Conservation (phyloP, 306 rosid genomes). For the Leucaena leucocephala region DNA sequence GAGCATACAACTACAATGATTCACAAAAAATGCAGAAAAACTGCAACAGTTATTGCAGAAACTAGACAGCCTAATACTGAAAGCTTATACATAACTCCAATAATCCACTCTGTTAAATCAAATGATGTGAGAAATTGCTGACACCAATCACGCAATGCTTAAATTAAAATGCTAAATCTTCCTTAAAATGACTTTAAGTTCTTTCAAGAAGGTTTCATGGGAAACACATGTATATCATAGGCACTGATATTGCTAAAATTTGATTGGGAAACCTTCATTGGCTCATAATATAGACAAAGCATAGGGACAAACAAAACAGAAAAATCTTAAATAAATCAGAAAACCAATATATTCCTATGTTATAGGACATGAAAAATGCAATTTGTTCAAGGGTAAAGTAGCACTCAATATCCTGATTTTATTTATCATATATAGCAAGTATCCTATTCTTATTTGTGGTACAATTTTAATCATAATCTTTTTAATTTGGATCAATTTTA, state of each 20-base stretch:
- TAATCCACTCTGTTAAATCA: conserved; percentile 32
- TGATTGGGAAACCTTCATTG: conserved; percentile 2
- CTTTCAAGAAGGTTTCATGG: neutral
- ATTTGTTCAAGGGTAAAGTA: neutral
- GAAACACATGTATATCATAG: conserved; percentile 3
- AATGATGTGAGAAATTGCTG: conserved; percentile 22
- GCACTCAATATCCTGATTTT: no score
- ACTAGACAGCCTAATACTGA: conserved; percentile 20
- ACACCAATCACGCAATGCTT: conserved; percentile 29
- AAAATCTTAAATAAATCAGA: neutral
- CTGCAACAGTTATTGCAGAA: conserved; percentile 14
- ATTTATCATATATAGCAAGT: no score
- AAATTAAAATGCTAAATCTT: conserved; percentile 24
- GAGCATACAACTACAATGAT: conserved; percentile 80
- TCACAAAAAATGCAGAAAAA: conserved; percentile 32
- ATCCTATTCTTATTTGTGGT: no score
- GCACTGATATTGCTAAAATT: conserved; percentile 21
- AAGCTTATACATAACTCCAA: conserved; percentile 23
- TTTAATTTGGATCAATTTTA: no score
- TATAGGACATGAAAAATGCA: neutral
- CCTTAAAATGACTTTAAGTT: conserved; percentile 21
- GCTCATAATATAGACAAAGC: conserved; percentile 4
- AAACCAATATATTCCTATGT: neutral
- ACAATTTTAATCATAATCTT: no score
- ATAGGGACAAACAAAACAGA: neutral